Conservation (phyloP, 352 stramenopile genomes). For the Globisporangium uncinulatum region DNA sequence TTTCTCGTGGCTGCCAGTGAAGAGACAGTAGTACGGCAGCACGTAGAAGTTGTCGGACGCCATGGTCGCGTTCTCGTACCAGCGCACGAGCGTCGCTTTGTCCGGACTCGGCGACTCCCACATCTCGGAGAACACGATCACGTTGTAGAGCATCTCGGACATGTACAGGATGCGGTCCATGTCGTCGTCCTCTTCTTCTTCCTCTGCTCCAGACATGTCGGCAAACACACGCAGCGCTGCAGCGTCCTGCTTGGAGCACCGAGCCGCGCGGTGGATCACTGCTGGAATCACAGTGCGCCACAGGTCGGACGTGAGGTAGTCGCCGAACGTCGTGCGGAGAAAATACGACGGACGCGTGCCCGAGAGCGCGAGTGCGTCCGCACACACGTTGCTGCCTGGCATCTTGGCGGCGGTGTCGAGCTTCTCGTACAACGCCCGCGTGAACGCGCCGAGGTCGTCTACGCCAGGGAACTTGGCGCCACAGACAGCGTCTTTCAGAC, state of each 20-base stretch:
- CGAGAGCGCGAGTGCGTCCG: constrained; percentile 34
- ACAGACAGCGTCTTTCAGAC: constrained; percentile 53
- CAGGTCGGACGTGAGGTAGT: constrained; percentile 47
- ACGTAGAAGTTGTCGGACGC: constrained; percentile 63
- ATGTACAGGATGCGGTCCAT: constrained; percentile 46
- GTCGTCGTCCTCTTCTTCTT: constrained; percentile 32
- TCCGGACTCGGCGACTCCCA: constrained; percentile 52
- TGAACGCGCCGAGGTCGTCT: constrained; percentile 38
- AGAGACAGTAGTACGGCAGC: constrained; percentile 74
- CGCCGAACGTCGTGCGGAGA: constrained; percentile 52
- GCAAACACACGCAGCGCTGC: constrained; percentile 34
- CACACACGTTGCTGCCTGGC: constrained; percentile 36
- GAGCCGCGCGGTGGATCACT: constrained; percentile 44
- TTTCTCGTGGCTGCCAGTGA: constrained; percentile 53
- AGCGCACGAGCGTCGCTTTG: constrained; percentile 43
- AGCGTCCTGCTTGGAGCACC: constrained; percentile 32
- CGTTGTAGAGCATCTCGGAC: constrained; percentile 70
- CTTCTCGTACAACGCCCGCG: constrained; percentile 41
- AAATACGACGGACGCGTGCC: constrained; percentile 55
- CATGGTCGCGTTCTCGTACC: constrained; percentile 57
- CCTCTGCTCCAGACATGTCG: constrained; percentile 7
- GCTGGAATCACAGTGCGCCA: constrained; percentile 40
- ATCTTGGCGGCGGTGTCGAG: constrained; percentile 42
- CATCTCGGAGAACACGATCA: constrained; percentile 80
- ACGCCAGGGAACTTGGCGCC: constrained; percentile 56